Conservation (phyloP, 192 early-diverging fungal species). For the Geranomyces variabilis region DNA sequence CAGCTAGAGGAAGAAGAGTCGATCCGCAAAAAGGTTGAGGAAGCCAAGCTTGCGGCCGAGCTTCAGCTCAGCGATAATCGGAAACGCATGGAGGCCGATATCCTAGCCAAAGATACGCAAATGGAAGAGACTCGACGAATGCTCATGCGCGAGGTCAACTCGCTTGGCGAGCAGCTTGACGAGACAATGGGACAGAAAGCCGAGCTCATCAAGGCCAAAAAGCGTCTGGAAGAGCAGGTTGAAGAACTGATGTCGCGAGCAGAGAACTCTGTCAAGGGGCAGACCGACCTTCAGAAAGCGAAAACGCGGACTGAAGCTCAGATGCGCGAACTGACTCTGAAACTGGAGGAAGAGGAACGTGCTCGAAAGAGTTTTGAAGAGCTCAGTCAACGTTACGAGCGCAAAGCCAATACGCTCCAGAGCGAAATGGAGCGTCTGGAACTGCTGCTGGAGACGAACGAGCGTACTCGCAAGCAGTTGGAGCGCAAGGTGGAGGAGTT, state of each 20-base stretch:
- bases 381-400: slow-evolving; percentile 70
- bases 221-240: slow-evolving; percentile 65
- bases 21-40: slow-evolving; percentile 57
- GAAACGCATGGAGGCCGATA: slow-evolving; percentile 62
- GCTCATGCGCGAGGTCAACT: slow-evolving; percentile 65
- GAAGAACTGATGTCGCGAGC: slow-evolving; percentile 58
- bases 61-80: slow-evolving; percentile 72
- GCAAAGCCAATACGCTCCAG: slow-evolving; percentile 67
- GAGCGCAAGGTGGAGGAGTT: slow-evolving; percentile 74
- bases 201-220: slow-evolving; percentile 63
- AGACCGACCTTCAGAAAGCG: slow-evolving; percentile 69
- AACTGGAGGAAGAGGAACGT: slow-evolving; percentile 68
- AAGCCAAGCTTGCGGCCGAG: slow-evolving; percentile 61
- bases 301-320: slow-evolving; percentile 59
- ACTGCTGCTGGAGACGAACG: slow-evolving; percentile 56
- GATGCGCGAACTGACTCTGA: slow-evolving; percentile 53
- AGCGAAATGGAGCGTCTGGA: slow-evolving; percentile 67
- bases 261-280: slow-evolving; percentile 63
- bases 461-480: slow-evolving; percentile 65
- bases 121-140: slow-evolving; percentile 76
- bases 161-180: slow-evolving; percentile 59
- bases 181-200: slow-evolving; percentile 55
- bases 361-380: slow-evolving; percentile 68
- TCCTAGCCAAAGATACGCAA: slow-evolving; percentile 62
- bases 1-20: slow-evolving; percentile 69